Base-by-base conservation (phyloP, 164 flowering plant species). In the Liriodendron chinense region DNA sequence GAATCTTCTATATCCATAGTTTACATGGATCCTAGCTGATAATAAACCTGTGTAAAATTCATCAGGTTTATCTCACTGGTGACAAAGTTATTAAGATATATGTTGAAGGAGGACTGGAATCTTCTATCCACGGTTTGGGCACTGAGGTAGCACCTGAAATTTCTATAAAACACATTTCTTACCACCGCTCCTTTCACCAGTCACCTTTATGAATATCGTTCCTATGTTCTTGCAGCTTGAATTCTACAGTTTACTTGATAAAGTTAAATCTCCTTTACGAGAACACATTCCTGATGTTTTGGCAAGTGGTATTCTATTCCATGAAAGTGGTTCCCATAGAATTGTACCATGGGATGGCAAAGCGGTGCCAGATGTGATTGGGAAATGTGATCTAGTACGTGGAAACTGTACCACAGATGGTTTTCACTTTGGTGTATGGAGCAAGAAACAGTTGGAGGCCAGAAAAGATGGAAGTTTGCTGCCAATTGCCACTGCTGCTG, bases 41-140 rank as follows among this genome's bases (percentile, higher is more conserved):
- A 23, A 34, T 34, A 34, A 34, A 34, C 43, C 43, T 34, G 43
- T 34, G 43, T 64, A 34, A 18, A 62, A 65, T 59, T 48, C 49
- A 8, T 69, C 83, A 96, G 99, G 99, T 96, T 70, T 93, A 83
- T 86, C 89, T 93, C 69, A 70, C 86, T 75, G 89, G 76, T 53
- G 89, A 91, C 69, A 47, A 68, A 79, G 99, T 86, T 8, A 81
- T 92, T 62, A 96, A 96, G 84, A 84, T 96, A 62, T 94, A 79
- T 82, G 94, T 89, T 71, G 99, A 95, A 86, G 97, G 80, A 63
- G 99, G 99, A 7, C 78, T 91, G 72, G 94, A 92, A 80, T 80
- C 89, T 80, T 87, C 94, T 48, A 73, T 96, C 70, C 81, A 91
- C 81, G 77, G 91, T 82, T 82, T 96, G 77, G 98, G 93, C 72